These are phyloP conservation scores for Tricladium varicosporioides DNA, from an alignment of 2,329 filamentous ascomycete species.

Conservation along the genomic window DNA sequence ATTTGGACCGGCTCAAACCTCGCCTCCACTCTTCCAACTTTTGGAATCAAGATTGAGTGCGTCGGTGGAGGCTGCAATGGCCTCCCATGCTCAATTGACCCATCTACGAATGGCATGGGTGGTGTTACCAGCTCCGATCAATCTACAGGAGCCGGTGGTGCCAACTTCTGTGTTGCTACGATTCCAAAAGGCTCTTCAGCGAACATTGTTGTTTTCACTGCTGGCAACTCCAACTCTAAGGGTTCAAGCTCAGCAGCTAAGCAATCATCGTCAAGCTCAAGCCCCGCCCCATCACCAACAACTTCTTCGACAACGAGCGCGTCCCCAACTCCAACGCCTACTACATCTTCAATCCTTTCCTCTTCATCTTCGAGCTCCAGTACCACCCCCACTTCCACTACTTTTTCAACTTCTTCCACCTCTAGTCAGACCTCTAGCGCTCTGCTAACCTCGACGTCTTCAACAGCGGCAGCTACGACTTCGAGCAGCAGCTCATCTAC, in stretches of 20 bases:
- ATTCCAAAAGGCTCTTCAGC: conserved; percentile 65
- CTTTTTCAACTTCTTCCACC: conserved; percentile 11
- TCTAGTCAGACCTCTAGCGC: conserved; percentile 12
- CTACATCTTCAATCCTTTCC: conserved; percentile 16
- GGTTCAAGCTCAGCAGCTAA: conserved; percentile 15
- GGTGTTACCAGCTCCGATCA: conserved; percentile 55
- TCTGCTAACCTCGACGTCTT: conserved; percentile 10
- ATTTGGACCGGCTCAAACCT: conserved; percentile 60
- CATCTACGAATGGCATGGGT: conserved; percentile 52
- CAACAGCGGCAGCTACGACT: conserved; percentile 7
- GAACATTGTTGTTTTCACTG: conserved; percentile 62
- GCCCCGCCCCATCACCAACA: conserved; percentile 24
- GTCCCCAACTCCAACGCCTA: conserved; percentile 25
- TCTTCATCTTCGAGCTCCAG: conserved; percentile 13
- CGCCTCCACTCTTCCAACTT: conserved; percentile 57
- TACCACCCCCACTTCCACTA: conserved; percentile 1
- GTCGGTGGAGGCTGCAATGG: conserved; percentile 64
- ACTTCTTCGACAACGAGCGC: conserved; percentile 17
- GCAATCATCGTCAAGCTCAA: conserved; percentile 27
- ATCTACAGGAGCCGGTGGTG: conserved; percentile 63
- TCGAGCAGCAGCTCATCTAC: conserved; percentile 10
- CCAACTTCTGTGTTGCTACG: conserved; percentile 74
- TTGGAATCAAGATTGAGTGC: conserved; percentile 70
- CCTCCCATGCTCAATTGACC: conserved; percentile 71
- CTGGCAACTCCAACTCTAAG: conserved; percentile 24